Base-by-base conservation (phyloP, 352 stramenopile species). In the Pythium brassicae region DNA sequence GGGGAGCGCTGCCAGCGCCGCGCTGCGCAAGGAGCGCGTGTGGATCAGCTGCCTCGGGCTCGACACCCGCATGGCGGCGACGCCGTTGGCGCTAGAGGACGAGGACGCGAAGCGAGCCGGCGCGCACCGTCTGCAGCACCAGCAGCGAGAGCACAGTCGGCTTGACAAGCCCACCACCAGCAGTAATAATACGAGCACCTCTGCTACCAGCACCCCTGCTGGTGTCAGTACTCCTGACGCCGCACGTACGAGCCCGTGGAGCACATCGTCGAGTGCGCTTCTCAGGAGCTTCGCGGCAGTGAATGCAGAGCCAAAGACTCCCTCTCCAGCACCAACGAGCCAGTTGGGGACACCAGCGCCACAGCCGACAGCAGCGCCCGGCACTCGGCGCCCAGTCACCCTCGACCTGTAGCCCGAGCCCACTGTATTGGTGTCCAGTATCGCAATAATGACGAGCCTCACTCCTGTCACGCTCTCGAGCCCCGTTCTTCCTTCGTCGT, bases 1-100 rank as follows among this genome's bases (percentile, higher is more conserved):
- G 15, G 53, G 51, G 2, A 37, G 2, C 14, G 46, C 51, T 34
- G 53, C 54, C 8, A 55, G 60, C 26, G 53, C 61, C 1, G 55
- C 57, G n/a, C 29, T 78, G 6, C 70, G 65, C 44, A 71, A 70
- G 22, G 70, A 83, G 48, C 70, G 73, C 42, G 66, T 83, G 67
- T 62, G 59, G 58, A 66, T 83, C 55, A 64, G 68, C 57, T 73
- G 66, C 39, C 50, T 78, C 27, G 73, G 73, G 2, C 60, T 83
- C n/a, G 61, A 79, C 47, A 68, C 71, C n/a, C 8, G 42, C 42
- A 25, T n/a, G 20, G n/a, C 40, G 20, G 7, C 20, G 17, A 57
- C 48, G 6, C 12, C 48, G 11, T 34, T 23, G 34, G 20, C 10
- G 8, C n/a, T 25, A 17, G 20, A 55, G 29, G 15, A 34, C 7